Conservation (phyloP, 2,329 filamentous ascomycete species). For the Aspergillus fumigatiaffinis region DNA sequence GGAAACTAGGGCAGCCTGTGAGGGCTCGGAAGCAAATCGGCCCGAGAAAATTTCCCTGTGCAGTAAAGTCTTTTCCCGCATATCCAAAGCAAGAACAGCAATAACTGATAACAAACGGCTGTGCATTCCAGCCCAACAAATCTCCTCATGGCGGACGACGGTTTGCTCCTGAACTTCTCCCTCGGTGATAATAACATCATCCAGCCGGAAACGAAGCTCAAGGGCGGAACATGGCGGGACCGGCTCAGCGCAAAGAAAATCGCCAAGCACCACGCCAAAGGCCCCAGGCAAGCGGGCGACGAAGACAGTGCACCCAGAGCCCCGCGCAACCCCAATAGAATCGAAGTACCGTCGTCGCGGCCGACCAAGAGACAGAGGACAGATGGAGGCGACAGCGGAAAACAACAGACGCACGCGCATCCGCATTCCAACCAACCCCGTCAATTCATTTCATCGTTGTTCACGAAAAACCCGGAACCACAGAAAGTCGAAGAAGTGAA, state of each 20-base stretch:
- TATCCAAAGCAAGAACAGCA: neutral
- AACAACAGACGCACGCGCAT: slow-evolving; percentile 18
- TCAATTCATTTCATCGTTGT: slow-evolving; percentile 83
- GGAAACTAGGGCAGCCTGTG: slow-evolving; percentile 30
- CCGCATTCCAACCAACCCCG: slow-evolving; percentile 42
- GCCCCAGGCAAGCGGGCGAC: slow-evolving; percentile 12
- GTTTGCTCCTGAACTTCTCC: slow-evolving; percentile 90
- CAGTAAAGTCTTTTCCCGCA: slow-evolving; percentile 7
- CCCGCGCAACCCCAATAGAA: neutral
- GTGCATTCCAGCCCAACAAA: slow-evolving; percentile 5
- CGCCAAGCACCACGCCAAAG: slow-evolving; percentile 52
- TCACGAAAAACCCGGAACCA: slow-evolving; percentile 79
- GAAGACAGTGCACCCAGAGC: slow-evolving; percentile 6
- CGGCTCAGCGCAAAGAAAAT: slow-evolving; percentile 74
- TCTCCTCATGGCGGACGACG: slow-evolving; percentile 78
- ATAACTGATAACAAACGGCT: slow-evolving; percentile 1
- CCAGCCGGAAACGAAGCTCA: slow-evolving; percentile 62
- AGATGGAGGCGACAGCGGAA: slow-evolving; percentile 27
- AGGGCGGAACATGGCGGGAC: slow-evolving; percentile 91
- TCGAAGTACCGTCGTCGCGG: slow-evolving; percentile 10
- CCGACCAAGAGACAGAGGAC: slow-evolving; percentile 41
- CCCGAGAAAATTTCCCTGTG: slow-evolving; percentile 33
- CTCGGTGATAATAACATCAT: slow-evolving; percentile 64
- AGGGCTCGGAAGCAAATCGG: slow-evolving; percentile 26
- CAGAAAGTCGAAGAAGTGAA: slow-evolving; percentile 51